Conservation (phyloP, 148 eudicot species). For the Pharnaceum exiguum region DNA sequence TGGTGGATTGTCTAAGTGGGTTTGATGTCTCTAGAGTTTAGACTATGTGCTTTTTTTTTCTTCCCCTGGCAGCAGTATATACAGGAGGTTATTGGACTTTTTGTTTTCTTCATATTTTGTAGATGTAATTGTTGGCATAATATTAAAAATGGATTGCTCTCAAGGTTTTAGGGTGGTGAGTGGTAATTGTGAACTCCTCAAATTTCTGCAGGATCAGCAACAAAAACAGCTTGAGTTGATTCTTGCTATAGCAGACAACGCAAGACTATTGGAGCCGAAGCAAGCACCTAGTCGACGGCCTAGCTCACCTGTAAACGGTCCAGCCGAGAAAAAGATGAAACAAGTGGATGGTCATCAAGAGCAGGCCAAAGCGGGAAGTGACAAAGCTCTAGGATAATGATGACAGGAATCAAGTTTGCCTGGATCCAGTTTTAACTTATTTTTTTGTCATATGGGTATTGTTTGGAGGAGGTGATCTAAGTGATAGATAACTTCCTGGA, state of each 20-base stretch:
- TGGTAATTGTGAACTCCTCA: neutral
- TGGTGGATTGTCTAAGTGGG: neutral
- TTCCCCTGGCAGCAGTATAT: neutral
- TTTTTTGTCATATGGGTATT: no score
- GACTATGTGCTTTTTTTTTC: neutral
- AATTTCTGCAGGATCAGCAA: constrained; percentile 42
- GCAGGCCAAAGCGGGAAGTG: constrained; percentile 28
- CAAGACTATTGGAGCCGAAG: constrained; percentile 48
- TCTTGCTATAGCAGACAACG: constrained; percentile 63
- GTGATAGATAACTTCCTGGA: no score
- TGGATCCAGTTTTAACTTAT: no score
- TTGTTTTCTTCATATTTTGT: neutral
- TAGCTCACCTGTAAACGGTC: constrained; percentile 14
- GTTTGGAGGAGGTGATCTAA: no score
- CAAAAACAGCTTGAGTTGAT: constrained; percentile 87
- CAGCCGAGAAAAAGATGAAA: constrained; percentile 17
- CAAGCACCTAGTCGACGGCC: constrained; percentile 27
- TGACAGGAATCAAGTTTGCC: neutral
- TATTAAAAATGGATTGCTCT: no score
- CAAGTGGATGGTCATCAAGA: constrained; percentile 31
- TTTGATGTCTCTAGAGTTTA: neutral
- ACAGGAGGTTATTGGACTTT: neutral
- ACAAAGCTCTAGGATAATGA: constrained; percentile 22
- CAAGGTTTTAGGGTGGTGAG: no score
- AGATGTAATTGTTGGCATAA: no score